These are phyloP conservation scores for Podospora conica DNA, from an alignment of 495 filamentous ascomycete genomes.

Conservation along the genomic window DNA sequence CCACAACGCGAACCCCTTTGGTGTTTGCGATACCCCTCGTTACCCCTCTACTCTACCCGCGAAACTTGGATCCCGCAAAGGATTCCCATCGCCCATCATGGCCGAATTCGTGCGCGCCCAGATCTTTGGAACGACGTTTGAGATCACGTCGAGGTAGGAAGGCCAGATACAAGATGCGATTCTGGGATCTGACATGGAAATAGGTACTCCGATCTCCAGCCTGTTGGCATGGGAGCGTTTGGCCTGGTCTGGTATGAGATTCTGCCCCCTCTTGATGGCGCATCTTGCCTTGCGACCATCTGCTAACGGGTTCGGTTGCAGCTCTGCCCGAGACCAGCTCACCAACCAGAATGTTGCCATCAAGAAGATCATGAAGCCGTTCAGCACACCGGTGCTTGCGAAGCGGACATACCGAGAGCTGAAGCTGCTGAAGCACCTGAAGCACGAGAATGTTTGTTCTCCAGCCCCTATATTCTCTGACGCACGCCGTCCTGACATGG, in stretches of 20 bases:
- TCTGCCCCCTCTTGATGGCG: background rate
- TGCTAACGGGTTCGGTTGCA: slow-evolving; percentile 35
- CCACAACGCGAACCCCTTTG: background rate
- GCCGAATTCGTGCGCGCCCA: slow-evolving; percentile 98
- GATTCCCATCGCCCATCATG: slow-evolving; percentile 47
- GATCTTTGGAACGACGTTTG: slow-evolving; percentile 99
- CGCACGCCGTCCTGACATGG: slow-evolving; percentile 11
- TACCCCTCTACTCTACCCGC: background rate
- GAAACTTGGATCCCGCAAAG: background rate
- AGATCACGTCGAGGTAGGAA: slow-evolving; percentile 94
- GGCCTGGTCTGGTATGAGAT: slow-evolving; percentile 84
- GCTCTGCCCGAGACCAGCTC: slow-evolving; percentile 95
- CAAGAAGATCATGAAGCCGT: slow-evolving; percentile 99
- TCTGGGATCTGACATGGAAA: slow-evolving; percentile 15
- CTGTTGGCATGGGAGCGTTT: slow-evolving; percentile 98
- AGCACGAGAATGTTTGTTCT: slow-evolving; percentile 82
- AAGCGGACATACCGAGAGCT: slow-evolving; percentile 97
- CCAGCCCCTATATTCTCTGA: background rate
- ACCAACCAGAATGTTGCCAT: slow-evolving; percentile 92
- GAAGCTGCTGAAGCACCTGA: slow-evolving; percentile 93
- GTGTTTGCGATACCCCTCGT: slow-evolving; percentile 10
- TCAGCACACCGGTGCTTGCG: slow-evolving; percentile 93
- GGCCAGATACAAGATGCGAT: slow-evolving; percentile 8
- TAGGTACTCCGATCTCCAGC: slow-evolving; percentile 96
- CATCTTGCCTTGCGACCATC: background rate